Evolutionary conservation across 352 stramenopile genomes (phyloP).

Genomic region (Phytophthora europaea): DNA sequence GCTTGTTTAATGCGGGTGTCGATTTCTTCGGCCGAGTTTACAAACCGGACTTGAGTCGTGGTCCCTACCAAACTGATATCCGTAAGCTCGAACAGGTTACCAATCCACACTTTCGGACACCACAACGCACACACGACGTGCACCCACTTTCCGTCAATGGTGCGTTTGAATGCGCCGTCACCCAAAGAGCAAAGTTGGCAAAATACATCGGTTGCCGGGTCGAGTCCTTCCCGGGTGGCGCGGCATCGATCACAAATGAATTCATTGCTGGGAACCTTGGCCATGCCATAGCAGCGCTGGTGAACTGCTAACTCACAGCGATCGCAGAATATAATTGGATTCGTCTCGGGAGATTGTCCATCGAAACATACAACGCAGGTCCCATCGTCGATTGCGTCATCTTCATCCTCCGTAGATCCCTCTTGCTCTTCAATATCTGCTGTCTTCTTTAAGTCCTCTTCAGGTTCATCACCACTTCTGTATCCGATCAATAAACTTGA

Average conservation of each 20-base stretch:
- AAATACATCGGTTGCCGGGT: slow-evolving; percentile 69
- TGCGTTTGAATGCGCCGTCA: slow-evolving; percentile 90
- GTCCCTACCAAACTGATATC: slow-evolving; percentile 79
- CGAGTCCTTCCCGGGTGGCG: slow-evolving; percentile 58
- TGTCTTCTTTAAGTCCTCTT: slow-evolving; percentile 25
- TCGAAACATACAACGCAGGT: slow-evolving; percentile 93
- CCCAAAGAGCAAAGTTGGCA: slow-evolving; percentile 89
- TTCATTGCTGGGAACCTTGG: slow-evolving; percentile 84
- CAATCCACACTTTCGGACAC: slow-evolving; percentile 90
- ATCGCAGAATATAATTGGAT: slow-evolving; percentile 93
- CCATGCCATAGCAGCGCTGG: slow-evolving; percentile 90
- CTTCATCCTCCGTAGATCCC: slow-evolving; percentile 40
- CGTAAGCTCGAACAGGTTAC: slow-evolving; percentile 76
- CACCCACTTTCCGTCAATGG: slow-evolving; percentile 89
- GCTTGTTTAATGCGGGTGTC: slow-evolving; percentile 46
- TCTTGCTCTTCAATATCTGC: slow-evolving; percentile 28
- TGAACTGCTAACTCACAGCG: slow-evolving; percentile 91
- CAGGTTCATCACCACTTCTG: slow-evolving; percentile 12
- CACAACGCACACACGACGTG: slow-evolving; percentile 92
- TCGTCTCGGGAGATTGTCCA: slow-evolving; percentile 85
- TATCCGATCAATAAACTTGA: slow-evolving; percentile 77
- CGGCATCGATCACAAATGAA: slow-evolving; percentile 92
- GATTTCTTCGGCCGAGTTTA: slow-evolving; percentile 69
- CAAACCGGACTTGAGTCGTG: slow-evolving; percentile 55
- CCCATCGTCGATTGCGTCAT: slow-evolving; percentile 82